Evolutionary conservation across 306 rosid species (phyloP).

Genomic region (Quercus variabilis): DNA sequence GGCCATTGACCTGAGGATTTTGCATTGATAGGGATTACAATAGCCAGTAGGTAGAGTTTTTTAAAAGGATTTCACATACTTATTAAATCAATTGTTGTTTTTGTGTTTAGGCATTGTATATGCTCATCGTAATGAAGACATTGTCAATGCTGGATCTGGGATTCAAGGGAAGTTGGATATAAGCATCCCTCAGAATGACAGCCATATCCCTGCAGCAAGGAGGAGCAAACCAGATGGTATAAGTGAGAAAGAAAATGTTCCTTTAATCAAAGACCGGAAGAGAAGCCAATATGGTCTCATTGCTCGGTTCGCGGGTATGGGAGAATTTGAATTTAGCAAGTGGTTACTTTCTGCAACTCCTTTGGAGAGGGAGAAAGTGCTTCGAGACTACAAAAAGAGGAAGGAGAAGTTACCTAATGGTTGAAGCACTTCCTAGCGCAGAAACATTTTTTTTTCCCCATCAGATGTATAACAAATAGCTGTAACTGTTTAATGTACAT

Average conservation of each 20-base stretch:
- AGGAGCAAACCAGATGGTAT: constrained; percentile 30
- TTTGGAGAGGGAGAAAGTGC: constrained; percentile 56
- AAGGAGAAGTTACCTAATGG: constrained; percentile 38
- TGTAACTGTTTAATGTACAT: not conserved
- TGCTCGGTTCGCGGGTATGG: constrained; percentile 62
- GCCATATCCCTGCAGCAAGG: constrained; percentile 22
- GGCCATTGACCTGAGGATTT: not conserved
- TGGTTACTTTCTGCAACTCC: constrained; percentile 79
- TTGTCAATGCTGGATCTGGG: constrained; percentile 56
- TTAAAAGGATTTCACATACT: not conserved
- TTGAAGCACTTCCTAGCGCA: constrained; percentile 8
- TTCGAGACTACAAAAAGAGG: constrained; percentile 60
- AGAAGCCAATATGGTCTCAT: constrained; percentile 54
- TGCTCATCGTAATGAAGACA: constrained; percentile 81
- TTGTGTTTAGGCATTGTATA: constrained; percentile 60
- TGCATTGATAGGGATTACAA: not conserved
- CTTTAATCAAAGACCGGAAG: constrained; percentile 45
- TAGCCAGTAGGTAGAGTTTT: not conserved
- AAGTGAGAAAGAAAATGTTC: constrained; percentile 24
- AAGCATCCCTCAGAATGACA: constrained; percentile 19
- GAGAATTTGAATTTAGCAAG: constrained; percentile 69
- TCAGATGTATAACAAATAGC: not conserved
- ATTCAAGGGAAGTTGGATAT: constrained; percentile 30
- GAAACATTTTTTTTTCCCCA: not conserved
- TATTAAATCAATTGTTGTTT: not conserved